These are phyloP conservation scores for Myxozyma monticola DNA, from an alignment of 805 yeast species.

Conservation along the genomic window DNA sequence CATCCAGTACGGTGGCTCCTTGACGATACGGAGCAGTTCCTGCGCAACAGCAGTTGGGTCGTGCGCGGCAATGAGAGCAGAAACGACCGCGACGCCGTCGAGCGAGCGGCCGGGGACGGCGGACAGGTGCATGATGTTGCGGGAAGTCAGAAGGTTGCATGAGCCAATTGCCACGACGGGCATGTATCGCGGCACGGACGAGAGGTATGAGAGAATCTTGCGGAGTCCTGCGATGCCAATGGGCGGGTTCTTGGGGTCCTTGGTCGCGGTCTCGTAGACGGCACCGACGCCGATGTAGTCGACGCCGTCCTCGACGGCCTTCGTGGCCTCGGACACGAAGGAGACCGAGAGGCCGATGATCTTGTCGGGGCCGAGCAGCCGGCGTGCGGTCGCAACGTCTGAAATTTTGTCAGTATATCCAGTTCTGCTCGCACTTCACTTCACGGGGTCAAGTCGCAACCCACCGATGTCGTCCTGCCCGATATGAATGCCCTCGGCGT, in stretches of 20 bases:
- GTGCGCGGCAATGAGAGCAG: constrained; percentile 70
- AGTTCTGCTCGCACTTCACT: too few species aligned
- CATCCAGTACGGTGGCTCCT: constrained; percentile 36
- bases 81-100: constrained; percentile 88
- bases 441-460: background rate
- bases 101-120: constrained; percentile 46
- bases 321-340: constrained; percentile 53
- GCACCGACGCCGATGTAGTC: constrained; percentile 89
- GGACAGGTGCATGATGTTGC: constrained; percentile 55
- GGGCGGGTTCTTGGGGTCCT: constrained; percentile 55
- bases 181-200: constrained; percentile 36
- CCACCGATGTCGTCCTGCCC: constrained; percentile 83
- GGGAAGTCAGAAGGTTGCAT: constrained; percentile 61
- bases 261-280: constrained; percentile 72
- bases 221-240: constrained; percentile 73
- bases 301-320: constrained; percentile 52
- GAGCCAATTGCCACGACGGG: constrained; percentile 82
- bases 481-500: constrained; percentile 88
- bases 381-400: constrained; percentile 53
- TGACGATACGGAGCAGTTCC: constrained; percentile 40
- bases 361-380: constrained; percentile 68
- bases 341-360: constrained; percentile 79
- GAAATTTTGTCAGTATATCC: background rate
- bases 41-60: constrained; percentile 56
- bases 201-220: constrained; percentile 43